These are phyloP conservation scores for Blastobotrys elegans DNA, from an alignment of 1,139 yeast genomes.

Conservation along the genomic window DNA sequence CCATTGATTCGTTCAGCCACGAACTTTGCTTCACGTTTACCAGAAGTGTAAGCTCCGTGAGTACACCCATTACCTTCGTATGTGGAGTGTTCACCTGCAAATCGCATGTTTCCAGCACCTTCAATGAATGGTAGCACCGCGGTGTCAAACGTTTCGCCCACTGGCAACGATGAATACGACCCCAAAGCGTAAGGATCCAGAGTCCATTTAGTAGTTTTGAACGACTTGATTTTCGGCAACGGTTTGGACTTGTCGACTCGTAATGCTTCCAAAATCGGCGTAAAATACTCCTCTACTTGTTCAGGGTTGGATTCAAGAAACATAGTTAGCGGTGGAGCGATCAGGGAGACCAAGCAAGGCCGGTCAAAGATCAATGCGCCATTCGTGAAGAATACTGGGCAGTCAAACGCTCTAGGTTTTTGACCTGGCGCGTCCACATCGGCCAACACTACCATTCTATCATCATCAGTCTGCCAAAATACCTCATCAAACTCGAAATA, in stretches of 20 bases:
- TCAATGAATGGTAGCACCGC: slow-evolving; percentile 49
- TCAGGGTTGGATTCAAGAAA: slow-evolving; percentile 39
- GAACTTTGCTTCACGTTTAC: slow-evolving; percentile 57
- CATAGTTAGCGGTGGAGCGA: slow-evolving; percentile 67
- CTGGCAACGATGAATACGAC: slow-evolving; percentile 63
- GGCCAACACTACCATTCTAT: slow-evolving; percentile 45
- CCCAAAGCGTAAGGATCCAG: slow-evolving; percentile 64
- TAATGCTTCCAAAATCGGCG: slow-evolving; percentile 38
- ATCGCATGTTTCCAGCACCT: slow-evolving; percentile 55
- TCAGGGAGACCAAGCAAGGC: slow-evolving; percentile 54
- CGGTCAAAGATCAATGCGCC: slow-evolving; percentile 32
- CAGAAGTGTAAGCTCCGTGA: slow-evolving; percentile 77
- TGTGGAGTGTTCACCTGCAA: slow-evolving; percentile 80
- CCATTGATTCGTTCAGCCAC: slow-evolving; percentile 19
- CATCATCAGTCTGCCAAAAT: slow-evolving; percentile 58
- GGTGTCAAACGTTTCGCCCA: slow-evolving; percentile 65
- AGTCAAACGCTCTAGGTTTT: slow-evolving; percentile 27
- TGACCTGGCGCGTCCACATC: slow-evolving; percentile 11
- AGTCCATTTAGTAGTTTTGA: slow-evolving; percentile 65
- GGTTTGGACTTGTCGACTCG: slow-evolving; percentile 16
- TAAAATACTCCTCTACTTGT: slow-evolving; percentile 41
- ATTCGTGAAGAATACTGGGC: slow-evolving; percentile 50
- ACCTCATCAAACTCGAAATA: slow-evolving; percentile 61
- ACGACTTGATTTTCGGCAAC: slow-evolving; percentile 47
- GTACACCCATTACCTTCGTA: slow-evolving; percentile 77